Base-by-base conservation (phyloP, 257 asterid species). In the Osmanthus fragrans region DNA sequence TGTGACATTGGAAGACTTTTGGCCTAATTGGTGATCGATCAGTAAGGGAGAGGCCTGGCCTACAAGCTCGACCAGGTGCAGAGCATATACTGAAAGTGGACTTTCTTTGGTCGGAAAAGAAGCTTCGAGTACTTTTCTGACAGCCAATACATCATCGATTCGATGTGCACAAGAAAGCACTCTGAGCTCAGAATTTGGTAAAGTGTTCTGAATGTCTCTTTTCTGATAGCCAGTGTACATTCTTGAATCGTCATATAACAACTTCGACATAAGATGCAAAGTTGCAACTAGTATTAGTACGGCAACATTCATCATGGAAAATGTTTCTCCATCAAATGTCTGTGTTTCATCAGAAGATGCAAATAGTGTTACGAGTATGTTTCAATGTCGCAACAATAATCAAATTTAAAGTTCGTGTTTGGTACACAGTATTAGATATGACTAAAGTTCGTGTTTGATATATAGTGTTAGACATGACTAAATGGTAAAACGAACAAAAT, bases 281-380 rank as follows among this genome's bases (percentile, higher is more conserved):
- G 51, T 36, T 1, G 83, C 85, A 12, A 91, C 86, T 75, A 85
- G 88, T 32, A 89, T 8, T 1, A 92, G 76, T 29, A 92, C 88
- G 21, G 91, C 80, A 13, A 74, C 15, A 0, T 88, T 89, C 7
- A 88, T 84, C 85, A 85, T 81, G 11, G 97, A 85, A 76, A 93
- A 93, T 7, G 97, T 89, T 76, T 91, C 97, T 25, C 86, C 85
- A 65, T 93, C 97, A 60, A 85, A 75, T 33, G 97, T 89, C 96
- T 63, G 69, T 4, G 32, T 10, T 63, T 7, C 69, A 63, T 11
- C 34, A 25, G 16, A 63, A 25, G 34, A 25, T 23, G 33, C 5
- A 25, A 25, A 23, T 4, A 25, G 33, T 60, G 32, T 63, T 63
- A 63, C 1, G 34, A 63, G 32, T 63, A 0, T 25, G 34, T 25